Conservation (phyloP, 2,329 filamentous ascomycete species). For the Botrytis cinerea region DNA sequence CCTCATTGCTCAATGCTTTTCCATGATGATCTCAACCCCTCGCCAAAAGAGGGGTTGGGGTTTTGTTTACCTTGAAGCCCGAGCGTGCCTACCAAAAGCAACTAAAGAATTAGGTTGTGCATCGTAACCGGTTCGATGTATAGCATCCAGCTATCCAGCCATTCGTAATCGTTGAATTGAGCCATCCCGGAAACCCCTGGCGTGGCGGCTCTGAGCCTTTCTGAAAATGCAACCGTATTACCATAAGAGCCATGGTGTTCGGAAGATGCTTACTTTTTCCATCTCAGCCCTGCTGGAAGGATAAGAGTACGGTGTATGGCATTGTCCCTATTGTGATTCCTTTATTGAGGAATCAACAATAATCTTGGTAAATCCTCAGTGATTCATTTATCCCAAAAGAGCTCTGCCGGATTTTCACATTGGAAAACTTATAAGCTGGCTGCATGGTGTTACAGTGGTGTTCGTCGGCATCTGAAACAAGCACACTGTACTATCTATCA, state of each 20-base stretch:
- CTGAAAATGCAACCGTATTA: background rate
- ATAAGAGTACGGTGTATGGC: background rate
- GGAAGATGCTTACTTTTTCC: background rate
- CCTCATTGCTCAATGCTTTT: conserved; percentile 14
- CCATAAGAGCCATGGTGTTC: background rate
- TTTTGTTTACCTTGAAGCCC: background rate
- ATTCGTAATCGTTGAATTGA: conserved; percentile 1
- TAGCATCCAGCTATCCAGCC: background rate
- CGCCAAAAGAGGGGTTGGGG: conserved; percentile 7
- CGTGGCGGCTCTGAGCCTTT: background rate
- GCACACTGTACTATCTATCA: conserved; percentile 4
- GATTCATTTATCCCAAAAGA: conserved; percentile 1
- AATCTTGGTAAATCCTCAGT: background rate
- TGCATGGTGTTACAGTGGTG: conserved; percentile 2
- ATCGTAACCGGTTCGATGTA: background rate
- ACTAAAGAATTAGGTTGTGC: background rate
- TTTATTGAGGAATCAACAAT: background rate
- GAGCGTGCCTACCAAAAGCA: background rate
- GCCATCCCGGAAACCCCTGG: background rate
- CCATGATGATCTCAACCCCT: conserved; percentile 11
- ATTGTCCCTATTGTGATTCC: background rate
- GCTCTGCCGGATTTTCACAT: background rate
- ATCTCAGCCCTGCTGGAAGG: background rate
- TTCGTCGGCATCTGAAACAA: conserved; percentile 22
- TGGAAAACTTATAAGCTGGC: background rate